Evolutionary conservation across 148 eudicot genomes (phyloP).

Genomic region (Hydrangea macrophylla): DNA sequence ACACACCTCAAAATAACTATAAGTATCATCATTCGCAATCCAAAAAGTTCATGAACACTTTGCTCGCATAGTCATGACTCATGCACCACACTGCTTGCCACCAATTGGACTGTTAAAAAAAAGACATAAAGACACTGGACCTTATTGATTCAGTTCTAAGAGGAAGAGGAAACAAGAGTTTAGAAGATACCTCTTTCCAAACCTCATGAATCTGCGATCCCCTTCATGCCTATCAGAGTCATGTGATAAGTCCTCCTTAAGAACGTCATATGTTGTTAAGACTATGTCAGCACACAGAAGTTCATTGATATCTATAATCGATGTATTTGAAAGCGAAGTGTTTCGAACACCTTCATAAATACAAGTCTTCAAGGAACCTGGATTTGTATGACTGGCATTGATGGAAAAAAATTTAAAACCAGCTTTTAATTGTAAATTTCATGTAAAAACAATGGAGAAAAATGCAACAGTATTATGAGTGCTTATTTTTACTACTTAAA

Average conservation of each 20-base stretch:
- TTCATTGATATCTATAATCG: constrained; percentile 46
- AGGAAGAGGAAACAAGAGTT: not conserved
- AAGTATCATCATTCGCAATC: not conserved
- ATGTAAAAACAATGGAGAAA: not conserved
- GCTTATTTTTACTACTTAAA: too few relatives aligned
- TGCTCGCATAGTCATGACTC: not conserved
- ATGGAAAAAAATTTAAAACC: constrained; percentile 18
- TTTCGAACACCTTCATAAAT: constrained; percentile 87
- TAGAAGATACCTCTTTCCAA: constrained; percentile 62
- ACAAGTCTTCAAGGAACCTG: constrained; percentile 74
- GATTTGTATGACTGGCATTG: constrained; percentile 69
- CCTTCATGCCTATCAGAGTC: constrained; percentile 96
- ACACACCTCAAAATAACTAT: not conserved
- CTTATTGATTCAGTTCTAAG: not conserved
- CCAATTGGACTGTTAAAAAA: too few relatives aligned
- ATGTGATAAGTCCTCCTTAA: constrained; percentile 86
- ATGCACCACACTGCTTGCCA: not conserved
- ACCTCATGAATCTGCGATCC: constrained; percentile 87
- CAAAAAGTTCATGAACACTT: not conserved
- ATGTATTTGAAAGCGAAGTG: constrained; percentile 43
- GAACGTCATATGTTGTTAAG: constrained; percentile 88
- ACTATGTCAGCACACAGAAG: constrained; percentile 80
- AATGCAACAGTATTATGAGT: not conserved
- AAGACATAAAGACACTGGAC: constrained; percentile 6
- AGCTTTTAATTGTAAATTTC: constrained; percentile 3